phyloP scores from a whole-genome alignment of 495 filamentous ascomycete species.

The Trichoderma reesei region DNA sequence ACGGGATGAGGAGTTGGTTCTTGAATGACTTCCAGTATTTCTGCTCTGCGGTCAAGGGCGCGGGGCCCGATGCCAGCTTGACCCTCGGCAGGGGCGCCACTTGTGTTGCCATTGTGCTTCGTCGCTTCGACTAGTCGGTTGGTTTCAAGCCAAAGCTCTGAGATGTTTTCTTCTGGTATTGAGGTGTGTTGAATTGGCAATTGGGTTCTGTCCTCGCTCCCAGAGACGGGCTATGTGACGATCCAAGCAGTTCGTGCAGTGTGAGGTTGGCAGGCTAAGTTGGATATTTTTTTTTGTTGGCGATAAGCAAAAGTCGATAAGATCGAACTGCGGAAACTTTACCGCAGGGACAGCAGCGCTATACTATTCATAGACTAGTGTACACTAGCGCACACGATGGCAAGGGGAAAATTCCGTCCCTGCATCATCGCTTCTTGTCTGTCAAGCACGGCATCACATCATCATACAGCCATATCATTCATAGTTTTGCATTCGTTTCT shows the following conservation, averaged over 20 bases:
- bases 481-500: neutral
- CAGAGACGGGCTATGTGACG: neutral
- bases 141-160: neutral
- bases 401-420: no score
- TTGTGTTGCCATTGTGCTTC: constrained; percentile 68
- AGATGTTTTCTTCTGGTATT: neutral
- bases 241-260: neutral
- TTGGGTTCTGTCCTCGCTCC: neutral
- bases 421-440: neutral
- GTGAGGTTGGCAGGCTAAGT: neutral
- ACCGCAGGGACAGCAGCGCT: neutral
- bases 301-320: constrained; percentile 1
- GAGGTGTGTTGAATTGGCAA: neutral
- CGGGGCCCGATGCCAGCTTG: constrained; percentile 69
- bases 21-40: constrained; percentile 87
- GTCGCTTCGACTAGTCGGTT: neutral
- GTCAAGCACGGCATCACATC: neutral
- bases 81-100: constrained; percentile 72
- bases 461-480: neutral
- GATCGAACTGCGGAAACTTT: neutral
- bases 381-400: neutral
- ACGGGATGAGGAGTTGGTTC: constrained; percentile 76
- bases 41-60: constrained; percentile 75
- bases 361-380: neutral
- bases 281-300: neutral